phyloP scores from a whole-genome alignment of 805 yeast species.

The Suhomyces xylopsoci region DNA sequence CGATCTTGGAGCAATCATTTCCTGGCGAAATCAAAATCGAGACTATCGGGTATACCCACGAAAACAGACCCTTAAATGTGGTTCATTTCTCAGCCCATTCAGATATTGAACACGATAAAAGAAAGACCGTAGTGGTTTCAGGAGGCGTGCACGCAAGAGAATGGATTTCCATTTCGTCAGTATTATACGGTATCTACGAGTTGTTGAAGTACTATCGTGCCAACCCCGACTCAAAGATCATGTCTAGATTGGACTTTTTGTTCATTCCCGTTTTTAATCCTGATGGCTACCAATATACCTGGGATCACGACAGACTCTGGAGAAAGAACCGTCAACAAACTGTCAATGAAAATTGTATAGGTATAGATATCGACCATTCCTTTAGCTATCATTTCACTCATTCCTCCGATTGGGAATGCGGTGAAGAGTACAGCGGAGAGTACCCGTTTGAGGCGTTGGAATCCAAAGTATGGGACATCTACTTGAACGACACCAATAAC shows the following conservation, averaged over 20 bases:
- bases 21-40: conserved; percentile 64
- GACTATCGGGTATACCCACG: conserved; percentile 70
- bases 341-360: conserved; percentile 59
- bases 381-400: conserved; percentile 70
- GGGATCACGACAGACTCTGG: conserved; percentile 84
- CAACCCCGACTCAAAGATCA: conserved; percentile 37
- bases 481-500: conserved; percentile 38
- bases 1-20: conserved; percentile 54
- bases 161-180: conserved; percentile 77
- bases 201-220: conserved; percentile 28
- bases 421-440: conserved; percentile 81
- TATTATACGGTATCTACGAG: conserved; percentile 51
- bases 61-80: conserved; percentile 68
- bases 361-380: conserved; percentile 85
- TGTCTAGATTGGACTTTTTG: conserved; percentile 64
- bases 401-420: conserved; percentile 67
- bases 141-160: conserved; percentile 91
- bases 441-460: conserved; percentile 55
- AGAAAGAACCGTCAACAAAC: conserved; percentile 83
- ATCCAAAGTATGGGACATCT: conserved; percentile 37
- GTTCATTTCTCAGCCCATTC: conserved; percentile 54
- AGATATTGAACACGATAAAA: conserved; percentile 31
- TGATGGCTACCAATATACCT: conserved; percentile 84
- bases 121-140: conserved; percentile 67
- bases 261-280: conserved; percentile 86